Conservation (phyloP, 768 basidiomycete species). For the Lyophyllum decastes region DNA sequence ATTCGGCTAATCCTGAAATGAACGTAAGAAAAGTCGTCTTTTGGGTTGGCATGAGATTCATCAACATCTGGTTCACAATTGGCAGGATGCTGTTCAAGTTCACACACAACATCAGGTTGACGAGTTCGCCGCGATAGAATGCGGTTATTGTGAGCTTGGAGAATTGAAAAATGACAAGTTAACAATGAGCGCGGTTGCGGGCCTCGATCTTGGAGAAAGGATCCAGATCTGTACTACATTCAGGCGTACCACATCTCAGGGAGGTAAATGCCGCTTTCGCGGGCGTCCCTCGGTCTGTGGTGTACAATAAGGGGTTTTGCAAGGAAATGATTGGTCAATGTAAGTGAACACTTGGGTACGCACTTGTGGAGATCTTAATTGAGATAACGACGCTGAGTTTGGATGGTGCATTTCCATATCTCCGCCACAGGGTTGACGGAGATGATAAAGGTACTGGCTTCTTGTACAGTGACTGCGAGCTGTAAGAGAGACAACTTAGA, state of each 20-base stretch:
- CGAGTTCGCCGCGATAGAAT: slow-evolving; percentile 10
- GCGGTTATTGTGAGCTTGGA: slow-evolving; percentile 3
- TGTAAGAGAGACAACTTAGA: too few relatives aligned
- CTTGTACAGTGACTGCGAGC: not conserved
- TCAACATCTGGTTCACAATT: slow-evolving; percentile 10
- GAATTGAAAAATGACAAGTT: slow-evolving; percentile 1
- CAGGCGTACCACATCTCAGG: not conserved
- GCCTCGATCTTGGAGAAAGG: not conserved
- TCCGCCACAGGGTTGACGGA: not conserved
- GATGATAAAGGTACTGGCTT: not conserved
- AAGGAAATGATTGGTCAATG: not conserved
- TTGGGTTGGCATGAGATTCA: slow-evolving; percentile 14
- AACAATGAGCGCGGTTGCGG: not conserved
- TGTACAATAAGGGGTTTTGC: not conserved
- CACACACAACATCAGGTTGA: slow-evolving; percentile 11
- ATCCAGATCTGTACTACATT: not conserved
- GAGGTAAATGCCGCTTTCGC: not conserved
- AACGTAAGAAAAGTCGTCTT: slow-evolving; percentile 21
- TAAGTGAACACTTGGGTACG: not conserved
- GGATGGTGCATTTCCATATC: not conserved
- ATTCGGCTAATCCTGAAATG: slow-evolving; percentile 25
- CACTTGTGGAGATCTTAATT: not conserved
- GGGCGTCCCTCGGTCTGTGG: too few relatives aligned
- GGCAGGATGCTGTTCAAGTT: slow-evolving; percentile 11
- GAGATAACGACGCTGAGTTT: slow-evolving; percentile 2